Base-by-base conservation (phyloP, 495 filamentous ascomycete species). In the Parathielavia hyrcaniae region DNA sequence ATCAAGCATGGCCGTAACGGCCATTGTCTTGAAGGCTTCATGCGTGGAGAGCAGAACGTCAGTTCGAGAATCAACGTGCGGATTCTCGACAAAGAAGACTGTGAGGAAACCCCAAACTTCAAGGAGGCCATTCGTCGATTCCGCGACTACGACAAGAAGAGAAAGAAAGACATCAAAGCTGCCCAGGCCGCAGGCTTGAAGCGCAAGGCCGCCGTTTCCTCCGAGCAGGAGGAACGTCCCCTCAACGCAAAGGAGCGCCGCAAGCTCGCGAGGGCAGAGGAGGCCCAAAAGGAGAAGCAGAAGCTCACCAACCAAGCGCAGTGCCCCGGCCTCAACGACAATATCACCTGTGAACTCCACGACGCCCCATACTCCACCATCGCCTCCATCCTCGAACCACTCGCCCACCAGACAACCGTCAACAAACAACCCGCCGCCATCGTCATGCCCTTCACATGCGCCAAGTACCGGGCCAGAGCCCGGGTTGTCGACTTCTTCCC, bases 401-500 rank as follows among this genome's bases (percentile, higher is more conserved):
- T 62, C 2, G 65, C 71, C 23, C 65, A 73, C 61, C 54, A 75
- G 62, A 58, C 77, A 61, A 67, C 58, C 6, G 58, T 72, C 19
- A 55, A 69, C 16, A 59, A 57, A 19, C 53, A 73, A 3, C 70
- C 73, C 13, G 79, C 77, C 3, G 66, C 67, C 61, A 40, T 83
- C 71, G 58, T 63, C 61, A 50, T 78, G 79, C 51, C 90, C 1
- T 96, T 95, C 64, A 78, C 85, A 43, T 90, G 90, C 66, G 68
- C 80, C 51, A 88, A 86, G 53, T 95, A 90, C 64, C 79, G 76
- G 16, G 74, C 81, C 16, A 69, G 71, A 35, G 86, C 86, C 44
- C 86, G 88, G 26, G 85, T 96, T 1, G 77, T 96, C 16, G 89
- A 96, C 67, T 97, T 90, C 72, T 83, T 77, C 35, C 93, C 93